Evolutionary conservation across 768 basidiomycete species (phyloP).

Genomic region (Termitomyces titanicus): DNA sequence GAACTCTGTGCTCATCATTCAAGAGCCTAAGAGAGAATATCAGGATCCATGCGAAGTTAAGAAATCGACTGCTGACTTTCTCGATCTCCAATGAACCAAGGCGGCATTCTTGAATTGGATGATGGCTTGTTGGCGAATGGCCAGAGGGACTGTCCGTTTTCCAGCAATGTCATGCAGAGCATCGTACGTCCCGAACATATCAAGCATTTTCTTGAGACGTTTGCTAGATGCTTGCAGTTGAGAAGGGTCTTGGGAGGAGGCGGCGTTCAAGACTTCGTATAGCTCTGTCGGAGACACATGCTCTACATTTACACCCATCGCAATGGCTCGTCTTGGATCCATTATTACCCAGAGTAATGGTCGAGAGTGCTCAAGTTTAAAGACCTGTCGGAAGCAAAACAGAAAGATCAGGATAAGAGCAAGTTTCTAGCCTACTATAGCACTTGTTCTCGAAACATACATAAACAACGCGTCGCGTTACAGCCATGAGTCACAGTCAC

Average conservation of each 20-base stretch:
- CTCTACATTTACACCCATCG: constrained; percentile 33
- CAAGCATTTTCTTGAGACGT: constrained; percentile 64
- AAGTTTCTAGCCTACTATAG: neutral
- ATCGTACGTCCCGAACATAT: constrained; percentile 68
- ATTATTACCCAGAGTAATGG: constrained; percentile 12
- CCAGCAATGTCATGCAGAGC: constrained; percentile 72
- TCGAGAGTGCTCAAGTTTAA: neutral
- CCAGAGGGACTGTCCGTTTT: constrained; percentile 52
- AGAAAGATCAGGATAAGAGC: constrained; percentile 3
- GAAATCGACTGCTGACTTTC: constrained; percentile 48
- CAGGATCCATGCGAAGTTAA: neutral
- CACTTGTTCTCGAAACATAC: constrained; percentile 18
- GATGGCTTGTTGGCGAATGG: constrained; percentile 75
- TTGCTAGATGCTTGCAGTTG: constrained; percentile 46
- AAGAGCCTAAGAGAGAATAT: constrained; percentile 46
- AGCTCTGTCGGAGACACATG: constrained; percentile 60
- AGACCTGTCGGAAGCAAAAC: neutral
- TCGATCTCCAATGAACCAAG: constrained; percentile 69
- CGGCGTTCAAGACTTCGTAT: constrained; percentile 58
- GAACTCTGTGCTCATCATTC: constrained; percentile 58
- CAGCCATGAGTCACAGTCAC: constrained; percentile 14
- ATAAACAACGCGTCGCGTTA: constrained; percentile 47
- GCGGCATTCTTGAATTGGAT: constrained; percentile 88
- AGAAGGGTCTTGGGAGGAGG: constrained; percentile 72
- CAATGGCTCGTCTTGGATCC: constrained; percentile 24